Base-by-base conservation (phyloP, 129 eudicot species). In the Erigeron canadensis region DNA sequence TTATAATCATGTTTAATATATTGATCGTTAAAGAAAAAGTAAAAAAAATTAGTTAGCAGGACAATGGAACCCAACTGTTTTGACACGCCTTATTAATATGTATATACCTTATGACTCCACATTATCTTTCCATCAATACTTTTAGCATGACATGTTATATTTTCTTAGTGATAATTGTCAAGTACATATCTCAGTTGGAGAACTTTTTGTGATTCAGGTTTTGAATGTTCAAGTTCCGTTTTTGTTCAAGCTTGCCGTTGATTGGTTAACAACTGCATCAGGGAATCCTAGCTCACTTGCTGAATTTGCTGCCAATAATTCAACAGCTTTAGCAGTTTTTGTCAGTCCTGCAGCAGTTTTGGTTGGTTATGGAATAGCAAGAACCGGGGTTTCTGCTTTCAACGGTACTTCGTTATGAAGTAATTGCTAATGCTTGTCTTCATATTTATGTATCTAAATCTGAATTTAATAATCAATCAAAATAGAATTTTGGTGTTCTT, bases 191-290 rank as follows among this genome's bases (percentile, higher is more conserved):
- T 70, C 42, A 71, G 70, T 79, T 4, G 59, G 39, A 47, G 23
- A 12, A 37, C 18, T 69, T 73, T 63, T 76, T 74, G 18, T 78
- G 41, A 38, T 63, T 58, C 77, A 94, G 99, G 97, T 94, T 59
- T 39, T 94, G 58, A 94, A 90, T 90, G 99, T 94, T 77, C 97
- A 89, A 78, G 99, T 94, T 81, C 99, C 99, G 16, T 87, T 94
- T 66, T 79, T 94, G 70, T 90, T 94, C 70, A 94, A 94, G 81
- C 90, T 89, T 39, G 98, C 99, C 28, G 89, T 94, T 77, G 99
- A 94, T 78, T 94, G 96, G 97, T 71, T 94, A 81, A 77, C 97
- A 21, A 76, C 89, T 16, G 87, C 91, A 51, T 76, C 97, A 18
- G 96, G 97, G 41, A 90, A 84, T 72, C 84, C 94, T 61, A 75